phyloP scores from a whole-genome alignment of 176 grass and related monocot genomes.

The Oryza longistaminata region DNA sequence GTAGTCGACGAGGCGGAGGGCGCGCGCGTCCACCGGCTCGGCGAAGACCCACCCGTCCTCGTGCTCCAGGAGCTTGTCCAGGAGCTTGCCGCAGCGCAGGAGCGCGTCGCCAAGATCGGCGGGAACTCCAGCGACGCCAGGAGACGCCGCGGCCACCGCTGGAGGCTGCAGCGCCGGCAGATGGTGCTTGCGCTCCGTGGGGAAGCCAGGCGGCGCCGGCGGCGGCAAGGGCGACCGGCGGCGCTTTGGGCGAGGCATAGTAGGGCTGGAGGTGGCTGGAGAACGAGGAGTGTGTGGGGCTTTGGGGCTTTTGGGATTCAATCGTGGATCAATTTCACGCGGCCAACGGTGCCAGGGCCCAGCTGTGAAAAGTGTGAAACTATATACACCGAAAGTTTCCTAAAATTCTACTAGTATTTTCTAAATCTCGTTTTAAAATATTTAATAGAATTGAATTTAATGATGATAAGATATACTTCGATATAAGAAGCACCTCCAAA shows the following conservation, averaged over 20 bases:
- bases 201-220: background rate
- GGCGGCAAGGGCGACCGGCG: background rate
- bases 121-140: background rate
- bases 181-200: background rate
- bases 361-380: too few relatives aligned
- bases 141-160: background rate
- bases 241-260: background rate
- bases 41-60: slow-evolving; percentile 68
- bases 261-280: background rate
- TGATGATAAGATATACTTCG: too few relatives aligned
- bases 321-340: background rate
- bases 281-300: background rate
- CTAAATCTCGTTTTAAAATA: too few relatives aligned
- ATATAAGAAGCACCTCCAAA: too few relatives aligned
- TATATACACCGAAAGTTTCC: too few relatives aligned
- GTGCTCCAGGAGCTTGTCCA: slow-evolving; percentile 58
- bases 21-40: slow-evolving; percentile 62
- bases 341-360: background rate
- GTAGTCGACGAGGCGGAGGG: slow-evolving; percentile 70
- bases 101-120: background rate
- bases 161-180: background rate
- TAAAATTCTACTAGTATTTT: too few relatives aligned
- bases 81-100: background rate
- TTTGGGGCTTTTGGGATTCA: too few relatives aligned
- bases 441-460: too few relatives aligned